These are phyloP conservation scores for Beauveria scarabaeidicola DNA, from an alignment of 2,329 filamentous ascomycete genomes.

Conservation along the genomic window DNA sequence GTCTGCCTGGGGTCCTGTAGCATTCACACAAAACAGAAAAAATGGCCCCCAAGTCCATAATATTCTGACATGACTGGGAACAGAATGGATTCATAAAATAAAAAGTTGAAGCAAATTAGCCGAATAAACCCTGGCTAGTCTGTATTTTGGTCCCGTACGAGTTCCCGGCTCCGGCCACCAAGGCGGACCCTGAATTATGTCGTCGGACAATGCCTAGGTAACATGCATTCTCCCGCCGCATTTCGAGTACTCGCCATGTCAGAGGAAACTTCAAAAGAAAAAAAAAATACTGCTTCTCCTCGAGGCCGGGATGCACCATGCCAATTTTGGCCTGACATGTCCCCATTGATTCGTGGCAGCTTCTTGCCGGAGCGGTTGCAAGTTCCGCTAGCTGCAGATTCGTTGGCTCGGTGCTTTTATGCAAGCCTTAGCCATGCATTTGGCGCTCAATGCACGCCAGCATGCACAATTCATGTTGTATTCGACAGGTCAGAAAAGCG, in stretches of 20 bases:
- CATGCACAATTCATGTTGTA: neutral
- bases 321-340: constrained; percentile 5
- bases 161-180: constrained; percentile 3
- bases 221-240: too few relatives aligned
- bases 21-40: neutral
- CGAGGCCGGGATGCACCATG: neutral
- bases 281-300: neutral
- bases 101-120: neutral
- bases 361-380: neutral
- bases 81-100: neutral
- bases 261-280: too few relatives aligned
- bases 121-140: neutral
- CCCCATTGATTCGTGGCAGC: constrained; percentile 1
- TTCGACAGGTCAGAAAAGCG: constrained; percentile 2
- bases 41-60: neutral
- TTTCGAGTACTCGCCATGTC: too few relatives aligned
- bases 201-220: neutral
- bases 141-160: neutral
- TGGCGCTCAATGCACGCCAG: neutral
- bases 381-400: neutral
- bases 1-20: too few relatives aligned
- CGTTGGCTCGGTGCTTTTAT: neutral
- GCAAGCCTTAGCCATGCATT: neutral
- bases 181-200: neutral
- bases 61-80: neutral